phyloP scores from a whole-genome alignment of 2,329 filamentous ascomycete species.

The Cordyceps javanica region DNA sequence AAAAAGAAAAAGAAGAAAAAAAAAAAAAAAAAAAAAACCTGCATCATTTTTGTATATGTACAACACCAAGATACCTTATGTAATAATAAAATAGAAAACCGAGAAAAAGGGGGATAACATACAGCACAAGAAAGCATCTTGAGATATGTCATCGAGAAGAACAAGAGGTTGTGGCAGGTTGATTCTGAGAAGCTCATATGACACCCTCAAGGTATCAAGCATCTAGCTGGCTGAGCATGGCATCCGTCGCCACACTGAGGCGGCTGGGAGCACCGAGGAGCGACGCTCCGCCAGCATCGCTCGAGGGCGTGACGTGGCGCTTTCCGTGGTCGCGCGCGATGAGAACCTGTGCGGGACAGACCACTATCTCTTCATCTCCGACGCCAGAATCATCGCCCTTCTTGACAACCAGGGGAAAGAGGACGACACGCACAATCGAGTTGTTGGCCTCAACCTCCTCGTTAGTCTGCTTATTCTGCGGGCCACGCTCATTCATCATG shows the following conservation, averaged over 20 bases:
- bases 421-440: slow-evolving; percentile 79
- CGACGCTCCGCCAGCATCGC: slow-evolving; percentile 45
- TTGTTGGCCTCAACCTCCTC: slow-evolving; percentile 72
- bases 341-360: slow-evolving; percentile 90
- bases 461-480: slow-evolving; percentile 53
- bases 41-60: neutral
- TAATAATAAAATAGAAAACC: neutral
- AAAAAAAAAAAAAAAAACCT: neutral
- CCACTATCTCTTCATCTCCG: slow-evolving; percentile 90
- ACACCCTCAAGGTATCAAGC: slow-evolving; percentile 28
- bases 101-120: slow-evolving; percentile 16
- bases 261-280: slow-evolving; percentile 32
- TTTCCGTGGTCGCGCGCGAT: slow-evolving; percentile 50
- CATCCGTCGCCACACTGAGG: slow-evolving; percentile 31
- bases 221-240: slow-evolving; percentile 23
- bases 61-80: slow-evolving; percentile 5
- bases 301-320: slow-evolving; percentile 39
- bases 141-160: slow-evolving; percentile 13
- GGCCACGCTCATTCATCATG: slow-evolving; percentile 89
- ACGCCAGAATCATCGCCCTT: slow-evolving; percentile 83
- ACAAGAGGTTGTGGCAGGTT: slow-evolving; percentile 14
- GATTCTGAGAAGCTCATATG: slow-evolving; percentile 22
- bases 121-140: too few species aligned
- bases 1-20: neutral
- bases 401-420: slow-evolving; percentile 95